These are phyloP conservation scores for Monosporascus sp. DNA, from an alignment of 2,329 filamentous ascomycete species.

Conservation along the genomic window DNA sequence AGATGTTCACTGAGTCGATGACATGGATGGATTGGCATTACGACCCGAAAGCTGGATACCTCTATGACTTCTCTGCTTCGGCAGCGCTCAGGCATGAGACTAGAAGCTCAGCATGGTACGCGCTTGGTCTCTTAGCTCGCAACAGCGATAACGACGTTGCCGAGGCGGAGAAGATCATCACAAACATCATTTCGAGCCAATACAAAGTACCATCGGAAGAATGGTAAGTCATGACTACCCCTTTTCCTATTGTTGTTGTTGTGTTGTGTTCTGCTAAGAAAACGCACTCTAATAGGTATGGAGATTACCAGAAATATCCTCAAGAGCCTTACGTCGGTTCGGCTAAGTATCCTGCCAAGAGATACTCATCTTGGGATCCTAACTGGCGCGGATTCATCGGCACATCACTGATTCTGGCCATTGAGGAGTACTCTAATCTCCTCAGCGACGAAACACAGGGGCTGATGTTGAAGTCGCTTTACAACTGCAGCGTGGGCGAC, in stretches of 20 bases:
- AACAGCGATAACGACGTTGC: conserved; percentile 44
- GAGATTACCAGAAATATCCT: conserved; percentile 47
- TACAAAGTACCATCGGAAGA: conserved; percentile 46
- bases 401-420: conserved; percentile 50
- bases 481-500: conserved; percentile 53
- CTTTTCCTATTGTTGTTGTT: background rate
- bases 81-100: conserved; percentile 51
- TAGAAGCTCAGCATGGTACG: conserved; percentile 54
- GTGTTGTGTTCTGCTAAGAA: background rate
- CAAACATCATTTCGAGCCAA: conserved; percentile 47
- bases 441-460: conserved; percentile 29
- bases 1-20: conserved; percentile 47
- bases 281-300: conserved; percentile 27
- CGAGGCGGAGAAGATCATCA: conserved; percentile 49
- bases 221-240: conserved; percentile 42
- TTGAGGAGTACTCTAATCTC: conserved; percentile 53
- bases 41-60: conserved; percentile 45
- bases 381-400: conserved; percentile 62
- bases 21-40: conserved; percentile 50
- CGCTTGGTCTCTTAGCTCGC: conserved; percentile 50
- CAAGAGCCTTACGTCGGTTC: conserved; percentile 55
- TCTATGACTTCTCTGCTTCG: conserved; percentile 42
- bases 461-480: conserved; percentile 47
- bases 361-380: conserved; percentile 45
- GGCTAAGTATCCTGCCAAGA: conserved; percentile 36